Evolutionary conservation across 805 yeast species (phyloP), one percentile per base, ranked within the genome.

Genomic region (Yarrowia sp.): DNA sequence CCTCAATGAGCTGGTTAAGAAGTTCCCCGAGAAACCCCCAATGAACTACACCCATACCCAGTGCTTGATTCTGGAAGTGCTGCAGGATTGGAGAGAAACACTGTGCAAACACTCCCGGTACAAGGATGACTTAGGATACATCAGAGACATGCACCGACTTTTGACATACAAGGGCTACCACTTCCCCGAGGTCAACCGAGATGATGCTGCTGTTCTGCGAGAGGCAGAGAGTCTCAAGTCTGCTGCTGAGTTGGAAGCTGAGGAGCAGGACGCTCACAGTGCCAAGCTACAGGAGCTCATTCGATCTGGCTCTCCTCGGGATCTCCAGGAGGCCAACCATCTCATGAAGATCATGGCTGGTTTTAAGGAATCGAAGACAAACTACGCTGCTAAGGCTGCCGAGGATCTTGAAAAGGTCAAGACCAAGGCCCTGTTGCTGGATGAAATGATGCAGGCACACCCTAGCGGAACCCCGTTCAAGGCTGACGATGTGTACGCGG

Each of bases 291-390:
- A 95, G 77, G 99, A 95, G 76, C 82, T 95, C 67, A 89, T 95
- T 67, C 86, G 98, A 77, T 83, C 98, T 71, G 99, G 98, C 44
- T 88, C 90, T 75, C 98, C 99, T 7, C 89, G 87, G 68, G 99
- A 95, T 77, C 83, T 95, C 72, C 90, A 88, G 71, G 99, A 95
- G 76, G 99, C 99, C 48, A 95, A 95, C 76, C 90, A 89, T 70
- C 82, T 95, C 75, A 95, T 95, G 99, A 92, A 93, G 75, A 85
- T 95, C 70, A 92, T 95, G 97, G 96, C 98, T 5, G 99, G 99
- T 6, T 95, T 91, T 80, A 89, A 89, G 75, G 97, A 92, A 74
- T 84, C 86, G 67, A 48, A 44, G 35, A 43, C 49, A 16, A 46
- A 48, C 36, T 89, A 91, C 68, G 86, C 85, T 72, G 90, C 89